Evolutionary conservation across 192 early-diverging fungal genomes (phyloP).

Genomic region (Entophlyctis luteolus): DNA sequence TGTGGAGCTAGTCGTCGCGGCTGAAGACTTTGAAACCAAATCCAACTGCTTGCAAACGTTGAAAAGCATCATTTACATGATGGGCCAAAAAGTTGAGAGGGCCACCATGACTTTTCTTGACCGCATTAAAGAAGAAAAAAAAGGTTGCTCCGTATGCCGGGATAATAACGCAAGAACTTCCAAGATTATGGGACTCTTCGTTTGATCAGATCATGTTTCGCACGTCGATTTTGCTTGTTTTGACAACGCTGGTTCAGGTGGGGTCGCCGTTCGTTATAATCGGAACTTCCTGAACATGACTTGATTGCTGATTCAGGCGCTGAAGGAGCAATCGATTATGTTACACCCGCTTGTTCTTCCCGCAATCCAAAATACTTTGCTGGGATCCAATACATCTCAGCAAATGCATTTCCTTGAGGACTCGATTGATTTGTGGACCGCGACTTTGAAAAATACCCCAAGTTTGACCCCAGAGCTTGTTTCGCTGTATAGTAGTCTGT

Average conservation of each 20-base stretch:
- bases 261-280: conserved; percentile 44
- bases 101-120: too few species aligned
- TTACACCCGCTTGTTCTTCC: conserved; percentile 73
- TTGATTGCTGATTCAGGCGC: conserved; percentile 47
- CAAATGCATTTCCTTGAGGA: conserved; percentile 73
- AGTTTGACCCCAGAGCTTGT: conserved; percentile 50
- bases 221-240: conserved; percentile 68
- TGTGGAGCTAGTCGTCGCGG: conserved; percentile 56
- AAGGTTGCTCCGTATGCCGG: conserved; percentile 71
- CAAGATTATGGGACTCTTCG: conserved; percentile 74
- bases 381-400: conserved; percentile 43
- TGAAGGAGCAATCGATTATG: conserved; percentile 65
- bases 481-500: conserved; percentile 57
- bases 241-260: conserved; percentile 60
- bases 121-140: not conserved
- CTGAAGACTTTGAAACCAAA: conserved; percentile 70
- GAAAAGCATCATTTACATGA: conserved; percentile 69
- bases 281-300: conserved; percentile 4
- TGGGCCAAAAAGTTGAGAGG: conserved; percentile 48
- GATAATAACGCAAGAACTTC: conserved; percentile 69
- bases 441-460: conserved; percentile 68
- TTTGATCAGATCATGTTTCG: conserved; percentile 76
- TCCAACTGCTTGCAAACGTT: conserved; percentile 73
- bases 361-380: conserved; percentile 72
- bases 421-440: conserved; percentile 84